Percentiles rank a stretch among this genome's conserved stretches.
phyloP scores from a whole-genome alignment of 1,284 basidiomycete species.

The Stereum hirsutum region DNA sequence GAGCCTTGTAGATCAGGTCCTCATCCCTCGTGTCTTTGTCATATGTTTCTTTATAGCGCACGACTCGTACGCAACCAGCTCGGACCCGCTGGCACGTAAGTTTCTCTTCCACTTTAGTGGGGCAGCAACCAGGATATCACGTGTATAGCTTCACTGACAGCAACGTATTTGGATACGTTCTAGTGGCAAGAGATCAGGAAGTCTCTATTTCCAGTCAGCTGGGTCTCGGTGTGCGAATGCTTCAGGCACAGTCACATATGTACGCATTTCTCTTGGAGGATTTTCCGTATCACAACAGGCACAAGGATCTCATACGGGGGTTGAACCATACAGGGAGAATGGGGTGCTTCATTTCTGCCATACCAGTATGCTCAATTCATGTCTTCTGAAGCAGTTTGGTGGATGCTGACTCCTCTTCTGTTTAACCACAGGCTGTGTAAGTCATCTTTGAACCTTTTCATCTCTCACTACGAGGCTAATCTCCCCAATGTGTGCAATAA shows the following conservation, averaged over 20 bases:
- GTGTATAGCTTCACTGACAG: no score
- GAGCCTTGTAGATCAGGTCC: no score
- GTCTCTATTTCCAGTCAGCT: slow-evolving; percentile 53
- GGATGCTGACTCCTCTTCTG: no score
- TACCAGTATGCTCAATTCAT: slow-evolving; percentile 30
- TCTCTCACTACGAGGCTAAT: slow-evolving; percentile 10
- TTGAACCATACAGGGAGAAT: slow-evolving; percentile 16
- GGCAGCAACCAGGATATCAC: background rate
- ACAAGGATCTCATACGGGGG: background rate
- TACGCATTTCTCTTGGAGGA: slow-evolving; percentile 10
- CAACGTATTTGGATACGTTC: no score
- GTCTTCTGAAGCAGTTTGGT: no score
- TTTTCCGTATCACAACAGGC: no score
- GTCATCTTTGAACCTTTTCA: no score
- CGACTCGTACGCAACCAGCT: slow-evolving; percentile 56
- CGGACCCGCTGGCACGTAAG: slow-evolving; percentile 36
- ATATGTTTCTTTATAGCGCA: slow-evolving; percentile 33
- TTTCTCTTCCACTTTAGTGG: slow-evolving; percentile 5
- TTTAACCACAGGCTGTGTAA: no score
- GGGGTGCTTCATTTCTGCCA: slow-evolving; percentile 58
- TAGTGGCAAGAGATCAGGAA: slow-evolving; percentile 54
- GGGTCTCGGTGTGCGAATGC: slow-evolving; percentile 56
- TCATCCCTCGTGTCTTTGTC: no score
- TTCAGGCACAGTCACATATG: slow-evolving; percentile 66
- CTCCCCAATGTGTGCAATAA: slow-evolving; percentile 12